Evolutionary conservation across 129 eudicot genomes (phyloP), one percentile per base, ranked within the genome.

Genomic region (Lactuca saligna): DNA sequence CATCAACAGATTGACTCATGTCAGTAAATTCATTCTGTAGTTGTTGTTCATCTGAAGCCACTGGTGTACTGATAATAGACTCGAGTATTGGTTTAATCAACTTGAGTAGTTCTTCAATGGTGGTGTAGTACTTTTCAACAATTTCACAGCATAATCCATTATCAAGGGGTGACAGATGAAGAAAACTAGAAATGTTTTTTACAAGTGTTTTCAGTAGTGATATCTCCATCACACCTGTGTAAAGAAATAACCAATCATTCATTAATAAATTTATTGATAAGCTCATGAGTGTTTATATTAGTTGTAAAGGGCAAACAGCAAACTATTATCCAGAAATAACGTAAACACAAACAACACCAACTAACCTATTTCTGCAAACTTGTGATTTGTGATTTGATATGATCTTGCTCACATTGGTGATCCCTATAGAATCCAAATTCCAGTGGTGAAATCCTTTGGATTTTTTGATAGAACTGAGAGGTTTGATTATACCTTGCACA

Each of bases 191-290:
- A 65, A 93, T 80, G 64, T 79, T 86, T 62, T 86, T 81, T 61
- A 89, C 77, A 73, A 93, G 89, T 54, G 75, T 78, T 74, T 89
- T 83, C 48, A 87, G 65, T 58, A 81, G 42, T 38, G 96, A 80
- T 69, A 89, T 90, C 95, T 89, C 96, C 96, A 93, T 93, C 72
- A 51, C 62, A 70, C 86, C 91, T 86, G 84, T 46, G 76, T 51
- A 78, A 29, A 31, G 3, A 14, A 38, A 15, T 58, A 42, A 57
- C 55, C 11, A 63, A 68, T 4, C 20, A 35, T 15, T 59, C 67
- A 51, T 51, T 5, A 3, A 57, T 57, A 57, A 33, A 16, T 25
- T 41, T 38, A 44, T n/a, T 34, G 2, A 4, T 39, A 59, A 31
- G 49, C 20, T 33, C 2, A 62, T 16, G 37, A 17, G 50, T 34